A percentile compares a stretch with the other conserved stretches of the same genome.
Conservation (phyloP, 345 rosid genomes). For the Salix caprea region DNA sequence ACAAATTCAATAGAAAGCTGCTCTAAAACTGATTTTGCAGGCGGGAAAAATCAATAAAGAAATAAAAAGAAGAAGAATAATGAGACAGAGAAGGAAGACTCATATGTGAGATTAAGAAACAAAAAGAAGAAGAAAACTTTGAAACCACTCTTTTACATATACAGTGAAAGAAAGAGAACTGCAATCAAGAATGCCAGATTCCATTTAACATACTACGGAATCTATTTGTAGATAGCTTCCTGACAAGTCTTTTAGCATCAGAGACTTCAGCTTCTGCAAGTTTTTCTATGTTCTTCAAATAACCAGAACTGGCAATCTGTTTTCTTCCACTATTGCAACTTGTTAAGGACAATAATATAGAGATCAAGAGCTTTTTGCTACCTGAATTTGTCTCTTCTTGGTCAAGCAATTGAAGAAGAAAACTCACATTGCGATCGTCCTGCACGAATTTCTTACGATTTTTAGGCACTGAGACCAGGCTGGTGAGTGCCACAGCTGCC, state of each 20-base stretch:
- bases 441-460: conserved; percentile 68
- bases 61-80: neutral
- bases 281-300: conserved; percentile 75
- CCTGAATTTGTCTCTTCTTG: conserved; percentile 54
- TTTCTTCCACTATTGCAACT: conserved; percentile 69
- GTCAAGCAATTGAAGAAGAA: conserved; percentile 58
- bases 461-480: conserved; percentile 53
- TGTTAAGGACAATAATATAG: conserved; percentile 65
- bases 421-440: conserved; percentile 57
- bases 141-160: conserved; percentile 31
- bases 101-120: conserved; percentile 10
- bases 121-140: conserved; percentile 12
- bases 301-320: conserved; percentile 70
- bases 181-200: conserved; percentile 63
- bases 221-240: conserved; percentile 65
- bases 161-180: conserved; percentile 25
- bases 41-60: neutral
- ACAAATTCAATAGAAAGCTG: conserved; percentile 35
- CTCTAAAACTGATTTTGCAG: conserved; percentile 23
- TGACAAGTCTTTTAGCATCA: conserved; percentile 80
- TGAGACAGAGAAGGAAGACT: neutral
- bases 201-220: conserved; percentile 70
- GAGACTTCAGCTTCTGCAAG: conserved; percentile 73
- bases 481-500: conserved; percentile 63
- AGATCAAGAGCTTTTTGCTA: conserved; percentile 56